Evolutionary conservation across 2,329 filamentous ascomycete species (phyloP), one percentile per base, ranked within the genome.

Genomic region (Beauveria sp.): DNA sequence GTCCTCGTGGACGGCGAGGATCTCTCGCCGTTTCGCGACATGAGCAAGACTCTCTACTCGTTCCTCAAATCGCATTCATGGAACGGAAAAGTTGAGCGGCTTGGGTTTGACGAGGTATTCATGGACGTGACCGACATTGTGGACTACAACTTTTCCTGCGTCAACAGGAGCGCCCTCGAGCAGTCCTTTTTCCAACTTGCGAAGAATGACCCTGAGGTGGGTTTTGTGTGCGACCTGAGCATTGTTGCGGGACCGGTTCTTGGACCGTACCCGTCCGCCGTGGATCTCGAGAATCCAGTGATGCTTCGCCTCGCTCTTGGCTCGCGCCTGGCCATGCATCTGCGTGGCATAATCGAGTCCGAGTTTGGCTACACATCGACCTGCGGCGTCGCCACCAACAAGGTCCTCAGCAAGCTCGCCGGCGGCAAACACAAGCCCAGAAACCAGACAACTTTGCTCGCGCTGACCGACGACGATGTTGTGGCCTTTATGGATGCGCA

Each of bases 1-100:
- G 85, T 96, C 57, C 86, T 97, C 54, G 84, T 95, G 43, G 83
- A 96, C 20, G 93, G 93, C 34, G 92, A 98, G 74, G 92, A 96
- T 68, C 78, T 96, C 66, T 88, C 88, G 16, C 86, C 84, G 5
- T 98, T 98, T 70, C 87, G 93, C 16, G 86, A 96, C 79, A 88
- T 84, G 26, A 96, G 91, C 62, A 97, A 97, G 75, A 79, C 80
- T 50, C 79, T 96, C 3, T 96, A 90, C 74, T 77, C 80, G 38
- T 89, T 93, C 66, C 77, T 97, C 58, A 84, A 84, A 62, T 77
- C 80, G 18, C 88, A 88, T 69, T 87, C 90, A 0, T 97, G 92
- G 92, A 90, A 86, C 64, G 79, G 79, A 40, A 89, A 85, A 64
- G 87, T 88, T 2, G 93, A 98, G 75, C 84, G 89, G 24, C 77